phyloP scores from a whole-genome alignment of 495 filamentous ascomycete species.

The Penicillium crystallinum region DNA sequence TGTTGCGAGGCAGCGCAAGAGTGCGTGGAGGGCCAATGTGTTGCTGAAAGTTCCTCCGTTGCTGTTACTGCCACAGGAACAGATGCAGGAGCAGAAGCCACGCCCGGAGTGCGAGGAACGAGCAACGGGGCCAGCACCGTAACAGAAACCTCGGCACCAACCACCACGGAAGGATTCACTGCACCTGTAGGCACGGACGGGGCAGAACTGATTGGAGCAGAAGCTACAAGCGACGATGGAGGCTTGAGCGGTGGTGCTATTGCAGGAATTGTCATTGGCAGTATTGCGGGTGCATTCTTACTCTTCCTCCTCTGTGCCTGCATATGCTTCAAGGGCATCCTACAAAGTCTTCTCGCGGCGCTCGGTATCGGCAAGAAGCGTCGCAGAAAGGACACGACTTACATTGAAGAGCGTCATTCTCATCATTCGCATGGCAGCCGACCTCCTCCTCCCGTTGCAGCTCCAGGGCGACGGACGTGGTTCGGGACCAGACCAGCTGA shows the following conservation, averaged over 20 bases:
- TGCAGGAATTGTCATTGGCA: slow-evolving; percentile 90
- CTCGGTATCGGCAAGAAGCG: slow-evolving; percentile 54
- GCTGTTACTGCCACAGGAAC: slow-evolving; percentile 30
- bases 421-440: slow-evolving; percentile 41
- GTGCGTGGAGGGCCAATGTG: slow-evolving; percentile 47
- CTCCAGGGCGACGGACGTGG: slow-evolving; percentile 54
- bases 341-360: slow-evolving; percentile 59
- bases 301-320: slow-evolving; percentile 70
- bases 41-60: slow-evolving; percentile 36
- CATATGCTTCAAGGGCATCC: slow-evolving; percentile 62
- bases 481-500: slow-evolving; percentile 55
- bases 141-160: slow-evolving; percentile 50
- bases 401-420: slow-evolving; percentile 67
- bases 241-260: slow-evolving; percentile 79
- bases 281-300: slow-evolving; percentile 68
- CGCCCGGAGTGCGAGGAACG: slow-evolving; percentile 65
- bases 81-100: slow-evolving; percentile 18
- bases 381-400: slow-evolving; percentile 49
- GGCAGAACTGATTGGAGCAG: slow-evolving; percentile 40
- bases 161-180: slow-evolving; percentile 55
- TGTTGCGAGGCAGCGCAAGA: slow-evolving; percentile 72
- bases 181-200: slow-evolving; percentile 52
- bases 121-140: slow-evolving; percentile 52
- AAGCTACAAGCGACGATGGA: slow-evolving; percentile 34
- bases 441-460: slow-evolving; percentile 46